A percentile compares a stretch with the other conserved stretches of the same genome.
These are phyloP conservation scores for Spirogloea muscicola DNA, from an alignment of 139 green algal genomes.

Conservation along the genomic window DNA sequence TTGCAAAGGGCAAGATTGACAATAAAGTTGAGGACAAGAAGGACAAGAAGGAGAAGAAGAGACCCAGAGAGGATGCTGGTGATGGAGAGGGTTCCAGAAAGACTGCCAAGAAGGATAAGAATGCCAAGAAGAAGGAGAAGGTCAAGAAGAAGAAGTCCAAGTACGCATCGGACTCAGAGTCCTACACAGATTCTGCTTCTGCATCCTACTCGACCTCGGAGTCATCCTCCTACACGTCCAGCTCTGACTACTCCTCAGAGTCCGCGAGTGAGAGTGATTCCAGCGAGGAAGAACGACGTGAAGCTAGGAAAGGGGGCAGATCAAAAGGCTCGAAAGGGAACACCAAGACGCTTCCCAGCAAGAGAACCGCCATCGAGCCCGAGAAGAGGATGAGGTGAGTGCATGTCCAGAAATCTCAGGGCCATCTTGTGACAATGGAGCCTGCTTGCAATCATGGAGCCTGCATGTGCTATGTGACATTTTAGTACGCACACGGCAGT, in stretches of 20 bases:
- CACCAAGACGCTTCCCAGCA: too few species aligned
- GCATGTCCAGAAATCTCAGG: too few species aligned
- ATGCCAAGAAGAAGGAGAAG: slow-evolving; percentile 1
- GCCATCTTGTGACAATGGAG: too few species aligned
- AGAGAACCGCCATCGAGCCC: too few species aligned
- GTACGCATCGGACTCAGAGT: neutral
- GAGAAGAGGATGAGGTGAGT: too few species aligned
- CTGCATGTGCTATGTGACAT: too few species aligned
- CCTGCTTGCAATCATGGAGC: too few species aligned
- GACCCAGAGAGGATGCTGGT: neutral
- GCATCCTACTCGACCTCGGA: neutral
- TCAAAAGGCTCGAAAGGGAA: too few species aligned
- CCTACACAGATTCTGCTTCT: neutral
- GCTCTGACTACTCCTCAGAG: neutral
- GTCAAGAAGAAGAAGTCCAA: neutral
- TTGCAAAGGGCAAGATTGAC: too few species aligned
- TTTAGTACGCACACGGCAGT: too few species aligned
- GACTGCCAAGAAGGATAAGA: slow-evolving; percentile 1
- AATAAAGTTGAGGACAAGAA: neutral
- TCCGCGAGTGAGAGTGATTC: neutral
- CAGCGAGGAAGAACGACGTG: neutral
- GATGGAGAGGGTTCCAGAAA: neutral
- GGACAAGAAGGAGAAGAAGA: neutral
- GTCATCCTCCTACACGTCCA: neutral
- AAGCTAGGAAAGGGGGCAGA: neutral